These are phyloP conservation scores for grape (Vitis vinifera) DNA, from an alignment of 164 flowering plant species.

Conservation along the genomic window ASM3070453v1 NC_081822.1:9527501-9528000, in stretches of 20 bases:
- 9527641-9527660: too few species aligned
- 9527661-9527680: too few species aligned
- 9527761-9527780: not conserved
- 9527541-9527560: too few species aligned
- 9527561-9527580: too few species aligned
- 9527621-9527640: too few species aligned
- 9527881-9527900: conserved; percentile 57
- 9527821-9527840: not conserved
- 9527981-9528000: not conserved
- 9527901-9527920: conserved; percentile 64
- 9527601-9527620: too few species aligned
- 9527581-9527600: too few species aligned
- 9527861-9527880: not conserved
- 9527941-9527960: conserved; percentile 90
- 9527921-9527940: conserved; percentile 92
- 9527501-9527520: too few species aligned
- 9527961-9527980: conserved; percentile 27
- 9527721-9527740: not conserved
- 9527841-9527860: not conserved
- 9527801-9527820: not conserved
- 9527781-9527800: not conserved
- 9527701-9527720: not conserved
- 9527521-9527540: too few species aligned
- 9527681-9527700: too few species aligned
- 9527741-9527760: not conserved